Base-by-base conservation (phyloP, 2,329 filamentous ascomycete species). In the Cordyceps militaris region DNA sequence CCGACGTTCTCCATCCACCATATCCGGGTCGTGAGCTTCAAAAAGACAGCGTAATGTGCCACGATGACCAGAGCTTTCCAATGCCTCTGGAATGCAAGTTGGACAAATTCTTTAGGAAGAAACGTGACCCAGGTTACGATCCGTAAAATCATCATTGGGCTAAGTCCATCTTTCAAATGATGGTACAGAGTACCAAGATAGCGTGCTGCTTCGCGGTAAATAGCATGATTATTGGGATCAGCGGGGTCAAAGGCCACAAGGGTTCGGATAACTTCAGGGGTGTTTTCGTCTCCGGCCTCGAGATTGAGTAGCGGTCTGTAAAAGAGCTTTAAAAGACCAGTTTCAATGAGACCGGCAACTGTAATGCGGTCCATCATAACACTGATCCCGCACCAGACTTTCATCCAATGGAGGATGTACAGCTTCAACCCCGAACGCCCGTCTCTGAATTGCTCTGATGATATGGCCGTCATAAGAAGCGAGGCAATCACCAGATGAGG, bases 341-440 rank as follows among this genome's bases (percentile, higher is more conserved):
- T 32, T 23, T 38, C 23, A 10, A 47, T 24, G 19, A 58, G 32
- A 11, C 48, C 21, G 16, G 26, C 21, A 3, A 40, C 13, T 30
- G 48, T 48, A 5, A 53, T 19, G 9, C 42, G 38, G 6, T 58
- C 40, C 9, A 53, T 58, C 49, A 58, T 58, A 8, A 53, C 16
- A 13, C 56, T n/a, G 24, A 74, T 82, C 10, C 80, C 80, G 10
- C 74, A 71, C 79, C 80, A 84, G 13, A 83, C 71, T 3, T 75
- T 63, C 68, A 83, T 78, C 80, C 81, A 84, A 64, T 82, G 76
- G 46, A 82, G 66, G 30, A 83, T 74, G 62, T 77, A 81, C 2
- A 83, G 71, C 1, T 74, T 8, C 3, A 14, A 5, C 46, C 70
- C 72, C 19, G 67, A 66, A 49, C 76, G 70, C 0, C 70, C 66